Evolutionary conservation across 2,329 filamentous ascomycete genomes (phyloP), one percentile per base, ranked within the genome.

Genomic region (Clonostachys solani): DNA sequence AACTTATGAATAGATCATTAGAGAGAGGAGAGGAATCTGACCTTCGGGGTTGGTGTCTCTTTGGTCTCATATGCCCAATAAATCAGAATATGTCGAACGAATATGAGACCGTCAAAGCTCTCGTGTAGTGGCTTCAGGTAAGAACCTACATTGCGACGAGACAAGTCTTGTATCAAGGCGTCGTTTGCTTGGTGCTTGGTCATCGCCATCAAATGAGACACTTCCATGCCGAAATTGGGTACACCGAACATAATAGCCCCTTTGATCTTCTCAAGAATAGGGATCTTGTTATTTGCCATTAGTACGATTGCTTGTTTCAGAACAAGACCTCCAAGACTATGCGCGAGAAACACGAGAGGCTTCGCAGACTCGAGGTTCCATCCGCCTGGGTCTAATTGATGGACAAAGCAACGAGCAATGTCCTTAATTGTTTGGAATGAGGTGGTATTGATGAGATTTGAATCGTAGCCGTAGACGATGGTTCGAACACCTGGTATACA

Each of bases 261-360:
- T 10, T 36, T 10, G 34, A 36, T 36, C 34, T 36, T 36, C 10
- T 10, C 10, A 10, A 36, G n/a, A 36, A 10, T 36, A n/a, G 10
- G n/a, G 34, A 10, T n/a, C n/a, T 10, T 10, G 10, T 36, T 10
- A 36, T 36, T 36, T n/a, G 34, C 34, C 10, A 36, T n/a, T 36
- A 36, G 10, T 10, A n/a, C 34, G 34, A 36, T 10, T n/a, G 36
- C 35, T 23, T 40, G 34, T 18, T 45, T 45, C 15, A 40, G n/a
- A 19, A 45, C 36, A 7, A 45, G 16, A 4, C 44, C 44, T 23
- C 44, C 44, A 13, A 45, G 36, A 16, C 44, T 45, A 29, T 45
- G 44, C 12, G 19, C 33, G 29, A 45, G 4, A 36, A 45, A 40
- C 6, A 40, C n/a, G 5, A 45, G 35, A 12, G 33, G 34, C 34